A percentile compares a stretch with the other conserved stretches of the same genome.
These are phyloP conservation scores for Plenodomus biglobosus DNA, from an alignment of 2,329 filamentous ascomycete species.

Conservation along the genomic window DNA sequence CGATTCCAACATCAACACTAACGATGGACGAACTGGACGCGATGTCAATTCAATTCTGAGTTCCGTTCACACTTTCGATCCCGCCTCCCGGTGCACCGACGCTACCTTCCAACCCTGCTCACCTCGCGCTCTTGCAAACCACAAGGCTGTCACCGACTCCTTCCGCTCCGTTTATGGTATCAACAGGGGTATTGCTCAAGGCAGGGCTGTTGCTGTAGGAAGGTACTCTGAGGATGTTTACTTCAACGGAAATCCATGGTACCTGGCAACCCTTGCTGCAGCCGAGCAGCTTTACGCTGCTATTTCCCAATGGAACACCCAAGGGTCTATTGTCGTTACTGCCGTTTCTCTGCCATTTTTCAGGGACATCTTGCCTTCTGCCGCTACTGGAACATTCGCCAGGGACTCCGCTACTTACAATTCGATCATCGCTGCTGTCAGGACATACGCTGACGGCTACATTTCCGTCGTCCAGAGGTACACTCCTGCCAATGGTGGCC, in stretches of 20 bases:
- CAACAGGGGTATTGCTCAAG: constrained; percentile 65
- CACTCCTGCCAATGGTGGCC: constrained; percentile 61
- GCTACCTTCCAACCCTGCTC: constrained; percentile 79
- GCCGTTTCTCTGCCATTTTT: constrained; percentile 71
- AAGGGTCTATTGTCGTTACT: constrained; percentile 66
- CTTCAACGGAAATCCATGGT: constrained; percentile 79
- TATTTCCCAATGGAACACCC: constrained; percentile 67
- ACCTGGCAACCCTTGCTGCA: constrained; percentile 72
- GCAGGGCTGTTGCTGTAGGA: constrained; percentile 56
- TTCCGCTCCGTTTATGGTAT: constrained; percentile 71
- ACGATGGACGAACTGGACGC: constrained; percentile 65
- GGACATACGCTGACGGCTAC: constrained; percentile 63
- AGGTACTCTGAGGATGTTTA: constrained; percentile 63
- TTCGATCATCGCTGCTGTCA: constrained; percentile 61
- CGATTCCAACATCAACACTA: constrained; percentile 65
- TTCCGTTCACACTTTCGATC: constrained; percentile 65
- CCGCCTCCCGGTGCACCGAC: constrained; percentile 64
- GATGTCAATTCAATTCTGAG: constrained; percentile 69
- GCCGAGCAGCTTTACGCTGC: constrained; percentile 81
- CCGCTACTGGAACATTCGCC: constrained; percentile 64
- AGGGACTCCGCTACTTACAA: constrained; percentile 59
- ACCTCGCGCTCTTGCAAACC: constrained; percentile 62
- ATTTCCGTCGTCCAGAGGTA: constrained; percentile 53
- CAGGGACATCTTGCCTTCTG: constrained; percentile 60
- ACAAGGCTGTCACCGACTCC: constrained; percentile 73